These are phyloP conservation scores for Caulochytrium protostelioides DNA, from an alignment of 371 early-diverging fungal species.

Conservation along the genomic window DNA sequence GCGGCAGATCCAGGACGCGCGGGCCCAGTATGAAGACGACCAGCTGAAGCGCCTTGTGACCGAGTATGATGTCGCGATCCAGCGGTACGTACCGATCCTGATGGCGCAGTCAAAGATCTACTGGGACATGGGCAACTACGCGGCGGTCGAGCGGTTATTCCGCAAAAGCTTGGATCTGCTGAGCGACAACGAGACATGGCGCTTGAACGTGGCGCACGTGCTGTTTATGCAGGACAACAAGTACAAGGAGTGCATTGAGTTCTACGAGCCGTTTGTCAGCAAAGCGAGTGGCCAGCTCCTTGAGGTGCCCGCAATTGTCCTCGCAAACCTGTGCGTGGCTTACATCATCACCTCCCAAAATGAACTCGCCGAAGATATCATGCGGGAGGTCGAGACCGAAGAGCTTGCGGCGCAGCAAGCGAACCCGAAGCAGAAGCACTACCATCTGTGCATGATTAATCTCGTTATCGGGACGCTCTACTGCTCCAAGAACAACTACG, in stretches of 20 bases:
- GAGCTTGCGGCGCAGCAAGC: slow-evolving; percentile 12
- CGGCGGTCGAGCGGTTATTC: slow-evolving; percentile 28
- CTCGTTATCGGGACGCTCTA: slow-evolving; percentile 36
- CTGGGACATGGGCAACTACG: slow-evolving; percentile 30
- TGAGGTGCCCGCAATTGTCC: slow-evolving; percentile 26
- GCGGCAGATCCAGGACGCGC: slow-evolving; percentile 25
- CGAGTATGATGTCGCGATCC: slow-evolving; percentile 26
- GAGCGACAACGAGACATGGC: slow-evolving; percentile 31
- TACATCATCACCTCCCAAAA: slow-evolving; percentile 37
- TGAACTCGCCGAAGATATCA: slow-evolving; percentile 33
- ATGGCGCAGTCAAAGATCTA: slow-evolving; percentile 36
- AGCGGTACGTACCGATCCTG: slow-evolving; percentile 27
- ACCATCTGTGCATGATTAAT: slow-evolving; percentile 34
- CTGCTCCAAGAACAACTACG: slow-evolving; percentile 35
- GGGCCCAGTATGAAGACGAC: slow-evolving; percentile 24
- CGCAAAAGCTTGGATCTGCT: slow-evolving; percentile 28
- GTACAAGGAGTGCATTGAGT: slow-evolving; percentile 33
- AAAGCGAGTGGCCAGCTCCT: slow-evolving; percentile 17
- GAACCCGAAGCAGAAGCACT: slow-evolving; percentile 8
- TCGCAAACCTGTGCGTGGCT: slow-evolving; percentile 33
- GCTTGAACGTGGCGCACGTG: slow-evolving; percentile 32
- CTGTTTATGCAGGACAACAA: slow-evolving; percentile 36
- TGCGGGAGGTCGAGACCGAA: slow-evolving; percentile 32
- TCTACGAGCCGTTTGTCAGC: slow-evolving; percentile 31
- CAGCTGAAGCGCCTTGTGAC: slow-evolving; percentile 17